Percentiles rank a stretch among this genome's conserved stretches.
Evolutionary conservation across 192 early-diverging fungal genomes (phyloP).

Genomic region (Dissophora ornata): DNA sequence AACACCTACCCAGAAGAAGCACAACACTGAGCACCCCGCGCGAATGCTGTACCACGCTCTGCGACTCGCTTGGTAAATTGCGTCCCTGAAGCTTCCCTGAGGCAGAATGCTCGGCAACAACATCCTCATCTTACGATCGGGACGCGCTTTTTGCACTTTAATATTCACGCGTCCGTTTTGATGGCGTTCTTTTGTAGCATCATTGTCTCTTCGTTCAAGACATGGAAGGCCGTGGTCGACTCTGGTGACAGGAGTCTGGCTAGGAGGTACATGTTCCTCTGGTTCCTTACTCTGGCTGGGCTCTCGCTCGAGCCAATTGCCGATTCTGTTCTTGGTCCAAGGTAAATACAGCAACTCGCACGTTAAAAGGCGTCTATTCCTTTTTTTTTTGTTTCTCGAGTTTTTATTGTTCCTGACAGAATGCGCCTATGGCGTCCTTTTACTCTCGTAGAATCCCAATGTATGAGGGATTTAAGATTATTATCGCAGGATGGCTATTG

Average conservation of each 20-base stretch:
- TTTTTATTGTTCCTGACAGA: too few relatives aligned
- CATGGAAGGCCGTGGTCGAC: slow-evolving; percentile 43
- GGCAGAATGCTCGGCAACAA: too few relatives aligned
- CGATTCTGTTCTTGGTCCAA: slow-evolving; percentile 17
- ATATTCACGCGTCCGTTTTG: too few relatives aligned
- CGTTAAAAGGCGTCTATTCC: too few relatives aligned
- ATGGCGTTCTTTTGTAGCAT: slow-evolving; percentile 17
- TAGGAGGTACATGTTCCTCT: slow-evolving; percentile 39
- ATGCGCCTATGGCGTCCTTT: not conserved
- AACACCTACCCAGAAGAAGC: not conserved
- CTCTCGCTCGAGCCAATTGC: slow-evolving; percentile 37
- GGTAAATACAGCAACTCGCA: too few relatives aligned
- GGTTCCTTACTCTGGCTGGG: slow-evolving; percentile 34
- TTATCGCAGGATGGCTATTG: slow-evolving; percentile 39
- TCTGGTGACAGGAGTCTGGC: slow-evolving; percentile 25
- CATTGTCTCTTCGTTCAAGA: slow-evolving; percentile 37
- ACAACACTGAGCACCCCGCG: not conserved
- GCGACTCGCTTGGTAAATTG: slow-evolving; percentile 34
- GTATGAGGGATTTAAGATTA: slow-evolving; percentile 35
- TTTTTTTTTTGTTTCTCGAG: too few relatives aligned
- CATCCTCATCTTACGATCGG: too few relatives aligned
- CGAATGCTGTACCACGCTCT: slow-evolving; percentile 47
- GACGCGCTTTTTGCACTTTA: not conserved
- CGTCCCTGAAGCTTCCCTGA: too few relatives aligned
- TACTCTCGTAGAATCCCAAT: slow-evolving; percentile 14